Evolutionary conservation across 495 filamentous ascomycete species (phyloP).

Genomic region (Venustampulla echinocandica): DNA sequence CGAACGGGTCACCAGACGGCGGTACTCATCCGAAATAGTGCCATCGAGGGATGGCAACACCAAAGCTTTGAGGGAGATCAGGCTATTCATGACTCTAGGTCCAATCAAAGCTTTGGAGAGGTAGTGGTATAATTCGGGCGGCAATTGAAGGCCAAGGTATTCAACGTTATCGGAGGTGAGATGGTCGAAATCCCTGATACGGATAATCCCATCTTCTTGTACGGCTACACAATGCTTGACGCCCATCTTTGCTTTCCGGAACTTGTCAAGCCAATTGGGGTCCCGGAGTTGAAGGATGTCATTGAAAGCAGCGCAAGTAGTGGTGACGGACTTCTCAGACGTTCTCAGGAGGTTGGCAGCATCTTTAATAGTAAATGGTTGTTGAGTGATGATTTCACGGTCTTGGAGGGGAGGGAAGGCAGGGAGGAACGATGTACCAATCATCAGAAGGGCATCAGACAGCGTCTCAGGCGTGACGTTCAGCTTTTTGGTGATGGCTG

Average conservation of each 20-base stretch:
- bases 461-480: slow-evolving; percentile 65
- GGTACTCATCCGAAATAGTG: slow-evolving; percentile 72
- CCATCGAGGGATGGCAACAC: slow-evolving; percentile 74
- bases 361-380: slow-evolving; percentile 54
- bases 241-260: slow-evolving; percentile 70
- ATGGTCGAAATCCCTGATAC: slow-evolving; percentile 56
- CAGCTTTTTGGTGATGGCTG: slow-evolving; percentile 58
- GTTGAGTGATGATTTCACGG: slow-evolving; percentile 31
- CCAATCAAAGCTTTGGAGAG: slow-evolving; percentile 75
- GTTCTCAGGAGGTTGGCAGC: slow-evolving; percentile 63
- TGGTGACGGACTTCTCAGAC: slow-evolving; percentile 50
- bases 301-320: slow-evolving; percentile 58
- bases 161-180: slow-evolving; percentile 76
- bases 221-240: slow-evolving; percentile 71
- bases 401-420: slow-evolving; percentile 68
- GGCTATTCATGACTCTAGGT: slow-evolving; percentile 68
- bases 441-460: slow-evolving; percentile 71
- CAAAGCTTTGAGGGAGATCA: slow-evolving; percentile 66
- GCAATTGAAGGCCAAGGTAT: slow-evolving; percentile 80
- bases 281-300: slow-evolving; percentile 61
- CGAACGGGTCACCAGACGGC: slow-evolving; percentile 60
- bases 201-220: slow-evolving; percentile 62
- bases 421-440: slow-evolving; percentile 71
- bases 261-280: slow-evolving; percentile 73
- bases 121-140: slow-evolving; percentile 88